Base-by-base conservation (phyloP, 2,329 filamentous ascomycete genomes). In the Microsporum ferrugineum region DNA sequence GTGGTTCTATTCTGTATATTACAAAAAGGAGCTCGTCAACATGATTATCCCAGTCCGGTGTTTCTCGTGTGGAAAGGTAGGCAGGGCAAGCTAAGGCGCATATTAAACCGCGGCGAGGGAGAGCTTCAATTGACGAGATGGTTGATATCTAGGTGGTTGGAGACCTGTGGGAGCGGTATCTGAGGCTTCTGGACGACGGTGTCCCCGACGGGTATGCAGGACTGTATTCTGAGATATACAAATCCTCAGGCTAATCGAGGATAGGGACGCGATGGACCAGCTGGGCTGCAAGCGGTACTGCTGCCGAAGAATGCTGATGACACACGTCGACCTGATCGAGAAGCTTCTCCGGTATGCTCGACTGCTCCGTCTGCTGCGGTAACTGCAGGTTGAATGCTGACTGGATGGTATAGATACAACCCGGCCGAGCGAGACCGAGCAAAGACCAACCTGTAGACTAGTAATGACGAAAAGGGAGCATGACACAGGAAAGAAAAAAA, bases 41-140 rank as follows among this genome's bases (percentile, higher is more conserved):
- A 99, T 99, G 94, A 99, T 99, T 77, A 97, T 99, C 68, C 94
- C 94, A 2, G 89, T 99, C 67, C 90, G 94, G 68, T 99, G 94
- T 79, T 99, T 99, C 78, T 97, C 94, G 62, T 99, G 94, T 76
- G 94, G 94, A 76, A 99, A 99, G 89, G 94, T 96, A 77, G 63
- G 76, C 27, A 67, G 38, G 23, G 33, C 29, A 34, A 14, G 14
- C 17, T 23, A 14, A 45, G 8, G 33, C 33, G 17, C 17, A 14
- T n/a, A n/a, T 43, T 12, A 43, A 5, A 33, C 17, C 33, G 5
- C 8, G 17, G 29, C n/a, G 55, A 12, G 17, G 4, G 36, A 29
- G 55, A 29, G 7, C 38, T 56, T 39, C 68, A 41, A 69, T 63
- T 31, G 55, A 55, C 51, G n/a, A 34, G 47, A 56, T 57, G 8